Evolutionary conservation across 1,284 basidiomycete species (phyloP), one percentile per base, ranked within the genome.

Genomic region (Ceratobasidium theobromae): DNA sequence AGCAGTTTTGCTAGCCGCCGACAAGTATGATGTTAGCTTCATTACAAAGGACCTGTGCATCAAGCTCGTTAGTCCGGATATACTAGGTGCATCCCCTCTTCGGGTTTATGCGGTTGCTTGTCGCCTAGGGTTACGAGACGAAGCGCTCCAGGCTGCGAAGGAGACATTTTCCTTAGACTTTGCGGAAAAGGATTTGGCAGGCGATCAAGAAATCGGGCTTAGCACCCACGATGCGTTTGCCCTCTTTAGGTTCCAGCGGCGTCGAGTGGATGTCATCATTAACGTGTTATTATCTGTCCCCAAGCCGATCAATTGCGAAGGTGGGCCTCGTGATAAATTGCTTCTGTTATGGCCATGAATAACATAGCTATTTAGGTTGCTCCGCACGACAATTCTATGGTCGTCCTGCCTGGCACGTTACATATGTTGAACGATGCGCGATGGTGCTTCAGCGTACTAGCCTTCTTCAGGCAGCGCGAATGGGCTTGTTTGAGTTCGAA

Each of bases 21-120:
- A 64, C n/a, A 64, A 64, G 53, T 64, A 64, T 45, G 60, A 64
- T 21, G 60, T 64, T 18, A 40, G 60, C n/a, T 64, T 64, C 27
- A 30, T 64, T 16, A 64, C 49, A 16, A 49, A 64, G n/a, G 60
- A 64, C 45, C 48, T 64, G 23, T 49, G 60, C 28, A 28, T 49
- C 2, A 64, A 64, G 27, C 60, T 64, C 38, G 27, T 64, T 21
- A 52, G 60, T 35, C 60, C 60, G 14, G 21, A 48, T 9, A 35
- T 64, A 12, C 49, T 64, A 3, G 38, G 35, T 35, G 23, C 49
- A 33, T 64, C 60, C 23, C 48, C 60, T 27, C 52, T 64, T 28
- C 48, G 49, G 16, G 60, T 33, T 4, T 64, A 64, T 23, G 60
- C 60, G 2, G 60, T 64, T 9, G 60, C 60, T 43, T 64, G 60